phyloP scores from a whole-genome alignment of 2,329 filamentous ascomycete genomes.

The Endothia cerciana region DNA sequence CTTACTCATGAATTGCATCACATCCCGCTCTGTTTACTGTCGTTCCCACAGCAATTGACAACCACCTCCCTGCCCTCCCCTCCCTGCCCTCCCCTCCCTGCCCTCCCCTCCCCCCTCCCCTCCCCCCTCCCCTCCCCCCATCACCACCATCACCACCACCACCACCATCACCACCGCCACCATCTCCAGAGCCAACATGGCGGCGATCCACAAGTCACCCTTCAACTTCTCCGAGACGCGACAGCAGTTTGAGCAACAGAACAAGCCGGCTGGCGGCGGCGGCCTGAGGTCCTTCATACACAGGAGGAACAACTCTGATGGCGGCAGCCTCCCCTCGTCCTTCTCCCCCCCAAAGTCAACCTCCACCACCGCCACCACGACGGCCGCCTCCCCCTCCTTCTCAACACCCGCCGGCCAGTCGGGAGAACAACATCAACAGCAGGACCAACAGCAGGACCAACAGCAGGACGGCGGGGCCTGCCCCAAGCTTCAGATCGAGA shows the following conservation, averaged over 20 bases:
- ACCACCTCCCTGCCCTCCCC: not conserved
- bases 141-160: not conserved
- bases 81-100: too few relatives aligned
- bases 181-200: slow-evolving; percentile 21
- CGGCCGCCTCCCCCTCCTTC: slow-evolving; percentile 5
- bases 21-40: slow-evolving; percentile 15
- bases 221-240: slow-evolving; percentile 29
- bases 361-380: slow-evolving; percentile 9
- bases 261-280: slow-evolving; percentile 18
- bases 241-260: slow-evolving; percentile 27
- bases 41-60: slow-evolving; percentile 22
- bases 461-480: slow-evolving; percentile 19
- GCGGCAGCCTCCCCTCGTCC: slow-evolving; percentile 21
- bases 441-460: slow-evolving; percentile 1
- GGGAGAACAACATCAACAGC: not conserved
- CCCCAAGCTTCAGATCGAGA: slow-evolving; percentile 22
- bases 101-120: not conserved
- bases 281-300: slow-evolving; percentile 27
- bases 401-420: slow-evolving; percentile 5
- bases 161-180: not conserved
- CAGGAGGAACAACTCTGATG: slow-evolving; percentile 27
- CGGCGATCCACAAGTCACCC: slow-evolving; percentile 26
- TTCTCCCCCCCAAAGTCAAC: slow-evolving; percentile 15
- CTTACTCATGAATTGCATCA: slow-evolving; percentile 19
- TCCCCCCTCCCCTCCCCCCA: not conserved